These are phyloP conservation scores for Jackrogersella multiformis DNA, from an alignment of 495 filamentous ascomycete species.

Conservation along the genomic window DNA sequence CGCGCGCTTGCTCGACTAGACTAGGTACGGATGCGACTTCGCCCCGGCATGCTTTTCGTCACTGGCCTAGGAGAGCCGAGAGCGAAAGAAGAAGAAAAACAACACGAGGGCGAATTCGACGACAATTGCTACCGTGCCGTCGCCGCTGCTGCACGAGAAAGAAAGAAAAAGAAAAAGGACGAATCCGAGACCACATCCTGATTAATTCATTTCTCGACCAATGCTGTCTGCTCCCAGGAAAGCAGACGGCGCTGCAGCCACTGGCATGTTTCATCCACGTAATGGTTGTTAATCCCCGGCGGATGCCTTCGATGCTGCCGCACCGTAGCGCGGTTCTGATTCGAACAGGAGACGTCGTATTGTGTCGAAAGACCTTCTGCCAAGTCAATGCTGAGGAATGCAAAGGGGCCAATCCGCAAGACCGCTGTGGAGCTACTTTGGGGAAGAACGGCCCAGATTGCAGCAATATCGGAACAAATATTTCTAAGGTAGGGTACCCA, in stretches of 20 bases:
- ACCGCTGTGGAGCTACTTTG: conserved; percentile 27
- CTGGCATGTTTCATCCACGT: conserved; percentile 8
- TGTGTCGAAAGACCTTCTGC: conserved; percentile 13
- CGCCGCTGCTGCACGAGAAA: neutral
- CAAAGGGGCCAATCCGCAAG: conserved; percentile 27
- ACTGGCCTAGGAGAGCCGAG: too few species aligned
- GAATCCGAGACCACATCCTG: neutral
- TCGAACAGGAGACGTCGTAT: conserved; percentile 6
- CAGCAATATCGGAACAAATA: conserved; percentile 25
- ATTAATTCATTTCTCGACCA: neutral
- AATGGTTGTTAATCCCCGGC: conserved; percentile 30
- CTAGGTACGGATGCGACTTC: neutral
- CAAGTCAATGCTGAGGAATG: conserved; percentile 29
- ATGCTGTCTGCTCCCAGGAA: conserved; percentile 6
- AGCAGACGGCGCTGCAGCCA: conserved; percentile 11
- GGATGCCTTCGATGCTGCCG: neutral
- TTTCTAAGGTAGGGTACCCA: conserved; percentile 1
- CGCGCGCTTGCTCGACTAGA: neutral
- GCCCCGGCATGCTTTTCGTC: neutral
- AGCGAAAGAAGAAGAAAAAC: neutral
- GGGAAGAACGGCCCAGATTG: conserved; percentile 21
- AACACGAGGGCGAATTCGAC: neutral
- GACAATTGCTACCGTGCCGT: neutral
- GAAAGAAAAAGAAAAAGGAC: neutral
- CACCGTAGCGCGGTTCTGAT: conserved; percentile 6